A percentile compares a stretch with the other conserved stretches of the same genome.
phyloP scores from a whole-genome alignment of 139 green algal species.

The Micractinium conductrix region DNA sequence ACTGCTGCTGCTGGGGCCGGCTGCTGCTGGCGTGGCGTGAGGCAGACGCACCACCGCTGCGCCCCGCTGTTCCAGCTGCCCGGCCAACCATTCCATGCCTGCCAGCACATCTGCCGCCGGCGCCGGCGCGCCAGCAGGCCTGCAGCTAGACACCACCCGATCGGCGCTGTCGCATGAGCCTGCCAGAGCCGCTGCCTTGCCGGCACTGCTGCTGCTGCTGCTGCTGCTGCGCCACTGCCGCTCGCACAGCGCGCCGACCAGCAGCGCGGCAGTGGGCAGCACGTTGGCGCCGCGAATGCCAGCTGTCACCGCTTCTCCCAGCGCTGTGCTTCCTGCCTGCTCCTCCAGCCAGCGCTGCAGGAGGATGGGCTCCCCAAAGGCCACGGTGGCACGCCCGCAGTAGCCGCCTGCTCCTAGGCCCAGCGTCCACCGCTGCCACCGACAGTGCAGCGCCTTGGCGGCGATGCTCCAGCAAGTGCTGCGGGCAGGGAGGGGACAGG shows the following conservation, averaged over 20 bases:
- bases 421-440: not conserved
- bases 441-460: constrained; percentile 5
- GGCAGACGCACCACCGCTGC: constrained; percentile 21
- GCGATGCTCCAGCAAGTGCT: constrained; percentile 20
- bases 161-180: too few species aligned
- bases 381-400: constrained; percentile 38
- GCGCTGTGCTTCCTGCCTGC: not conserved
- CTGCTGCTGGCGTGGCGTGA: not conserved
- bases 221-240: not conserved
- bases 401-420: constrained; percentile 32
- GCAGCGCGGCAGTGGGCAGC: constrained; percentile 38
- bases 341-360: constrained; percentile 38
- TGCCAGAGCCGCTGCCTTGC: not conserved
- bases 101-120: not conserved
- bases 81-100: constrained; percentile 14
- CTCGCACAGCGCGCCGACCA: constrained; percentile 24
- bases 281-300: constrained; percentile 28
- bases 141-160: too few species aligned
- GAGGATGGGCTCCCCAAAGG: constrained; percentile 46
- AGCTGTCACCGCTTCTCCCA: constrained; percentile 38
- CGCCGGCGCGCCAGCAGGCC: too few species aligned
- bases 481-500: not conserved
- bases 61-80: constrained; percentile 13
- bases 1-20: not conserved
- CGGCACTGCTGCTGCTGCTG: not conserved